Evolutionary conservation across 176 grass and related monocot genomes (phyloP), one percentile per base, ranked within the genome.

Genomic region (Oryza meyeriana): DNA sequence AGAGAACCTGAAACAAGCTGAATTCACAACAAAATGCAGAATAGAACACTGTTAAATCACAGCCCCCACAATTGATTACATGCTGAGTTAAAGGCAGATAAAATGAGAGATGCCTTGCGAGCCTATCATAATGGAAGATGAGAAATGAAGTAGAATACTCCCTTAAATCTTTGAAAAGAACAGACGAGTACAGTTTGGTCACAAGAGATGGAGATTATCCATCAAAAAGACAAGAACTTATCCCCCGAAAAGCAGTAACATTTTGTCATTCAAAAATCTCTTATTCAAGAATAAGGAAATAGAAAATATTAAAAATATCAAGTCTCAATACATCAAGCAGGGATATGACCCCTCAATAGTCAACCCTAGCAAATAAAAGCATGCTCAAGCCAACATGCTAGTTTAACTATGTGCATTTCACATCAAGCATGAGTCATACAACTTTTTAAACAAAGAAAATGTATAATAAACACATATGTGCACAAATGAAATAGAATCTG

Each of bases 401-500:
- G 35, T 41, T 66, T 44, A 64, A 27, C 22, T 34, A n/a, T 65
- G 80, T 58, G 62, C 48, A 75, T 68, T 79, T 36, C 34, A 12
- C 2, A 80, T 66, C 47, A 69, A 27, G 25, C 20, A 81, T 89
- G 20, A 7, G 33, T 20, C 5, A 28, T 62, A 80, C 13, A 38
- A 30, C 18, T 66, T 69, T 35, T 44, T 42, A 45, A 22, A 75
- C 27, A 77, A 29, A 59, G 28, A 77, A 90, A 83, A 66, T 81
- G 40, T 76, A 35, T 45, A 50, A 25, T 64, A 89, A 65, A 85
- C 17, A 13, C 22, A 79, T 31, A 61, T 3, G 27, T n/a, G 55
- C n/a, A 88, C 0, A 71, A 25, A 75, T 5, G 17, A 66, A 79
- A 79, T 27, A 82, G 55, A 79, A 67, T 42, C 58, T 88, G 85